Base-by-base conservation (phyloP, 1,284 basidiomycete species). In the Cystobasidium slooffiae region DNA sequence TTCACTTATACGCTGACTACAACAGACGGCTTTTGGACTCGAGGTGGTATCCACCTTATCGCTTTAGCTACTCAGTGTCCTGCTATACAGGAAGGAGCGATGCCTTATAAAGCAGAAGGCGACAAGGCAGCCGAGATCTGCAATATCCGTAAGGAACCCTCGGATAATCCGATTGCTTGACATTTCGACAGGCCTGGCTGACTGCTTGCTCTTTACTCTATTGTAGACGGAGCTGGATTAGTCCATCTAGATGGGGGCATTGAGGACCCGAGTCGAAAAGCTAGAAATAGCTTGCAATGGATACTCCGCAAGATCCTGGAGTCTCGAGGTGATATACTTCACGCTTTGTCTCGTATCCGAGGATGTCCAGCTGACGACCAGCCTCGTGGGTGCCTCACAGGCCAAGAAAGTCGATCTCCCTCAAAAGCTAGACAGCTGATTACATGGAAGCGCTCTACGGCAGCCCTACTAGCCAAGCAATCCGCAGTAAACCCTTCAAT, bases 11-110 rank as follows among this genome's bases (percentile, higher is more conserved):
- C 31, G 31, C 31, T 31, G 31, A 31, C 31, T 31, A 31, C 31
- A 5, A 56, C 61, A 78, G 77, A 79, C 37, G 78, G 78, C 5
- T 81, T 81, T 69, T 81, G 80, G 80, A 79, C 77, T 7, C 72
- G 80, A 16, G 81, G 80, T 4, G 75, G 76, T 7, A 67, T 77
- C 18, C 65, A 76, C 7, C 69, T 80, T 44, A 79, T 81, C 65
- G 81, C 81, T 6, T 75, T 81, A 37, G 81, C 80, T 0, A 81
- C 80, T 66, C 81, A 81, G 51, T 80, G 80, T 16, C 58, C 47
- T 1, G 39, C 49, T 14, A 69, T 74, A 52, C 77, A 75, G 16
- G 73, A 66, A n/a, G 16, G 18, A 1, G 64, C 74, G 12, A 44
- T 58, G 9, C 39, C 58, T 24, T 72, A 77, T 52, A 72, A 68